Evolutionary conservation across 345 rosid genomes (phyloP), one percentile per base, ranked within the genome.

Genomic region (Murraya paniculata): DNA sequence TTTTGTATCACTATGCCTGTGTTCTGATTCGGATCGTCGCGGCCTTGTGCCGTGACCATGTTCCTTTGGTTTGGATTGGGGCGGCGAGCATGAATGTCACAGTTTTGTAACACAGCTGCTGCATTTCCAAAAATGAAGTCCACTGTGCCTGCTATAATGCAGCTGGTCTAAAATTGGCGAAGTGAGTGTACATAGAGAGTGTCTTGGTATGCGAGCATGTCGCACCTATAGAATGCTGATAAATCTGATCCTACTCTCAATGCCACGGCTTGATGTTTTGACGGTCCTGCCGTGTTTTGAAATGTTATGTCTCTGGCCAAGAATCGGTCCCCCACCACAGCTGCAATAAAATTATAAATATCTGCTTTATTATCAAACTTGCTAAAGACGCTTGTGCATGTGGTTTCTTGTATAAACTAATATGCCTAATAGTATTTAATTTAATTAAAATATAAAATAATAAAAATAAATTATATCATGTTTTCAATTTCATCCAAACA

Each of bases 261-360:
- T n/a, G 96, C 93, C 57, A 93, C 93, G 0, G 98, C 98, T 73
- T 91, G 98, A 82, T 91, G 91, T 79, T 91, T 91, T 14, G 94
- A 89, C 7, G 98, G 95, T 7, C 94, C 96, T 0, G 95, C 98
- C 0, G 92, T 86, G 86, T 91, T 93, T 79, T 91, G 81, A 76
- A 93, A 91, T 0, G 93, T 87, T 64, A 93, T 84, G 78, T 88
- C 95, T 77, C 88, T 86, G 1, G 98, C 98, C 78, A 93, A 30
- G 84, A 91, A 93, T 8, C 92, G n/a, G 10, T 84, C 92, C 64
- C 95, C 98, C 0, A 88, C 93, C 3, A 82, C 91, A 45, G 95
- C 97, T 91, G 91, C 82, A 82, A 9, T 38, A 31, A 33, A 19
- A 2, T 65, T 36, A 13, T 45, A 45, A 45, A 45, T 45, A 45